Conservation (phyloP, 1,139 yeast species). For the Casaregolazyma suthepensis region DNA sequence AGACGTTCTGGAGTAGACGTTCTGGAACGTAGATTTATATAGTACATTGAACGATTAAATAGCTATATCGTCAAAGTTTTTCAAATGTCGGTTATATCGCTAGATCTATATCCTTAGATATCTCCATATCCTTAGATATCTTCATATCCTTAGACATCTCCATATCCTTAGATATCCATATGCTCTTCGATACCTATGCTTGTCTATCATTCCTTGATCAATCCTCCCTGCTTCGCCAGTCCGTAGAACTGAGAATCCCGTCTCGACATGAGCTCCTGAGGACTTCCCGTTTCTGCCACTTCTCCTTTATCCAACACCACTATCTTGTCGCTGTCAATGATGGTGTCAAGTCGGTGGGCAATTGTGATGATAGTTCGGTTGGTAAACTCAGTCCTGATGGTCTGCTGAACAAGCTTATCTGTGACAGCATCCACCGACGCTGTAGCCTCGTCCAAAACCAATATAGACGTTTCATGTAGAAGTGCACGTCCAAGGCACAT, state of each 20-base stretch:
- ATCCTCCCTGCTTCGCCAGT: constrained; percentile 59
- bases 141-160: neutral
- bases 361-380: constrained; percentile 70
- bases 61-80: neutral
- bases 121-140: neutral
- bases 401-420: constrained; percentile 66
- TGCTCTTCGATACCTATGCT: neutral
- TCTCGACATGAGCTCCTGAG: constrained; percentile 43
- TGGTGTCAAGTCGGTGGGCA: constrained; percentile 80
- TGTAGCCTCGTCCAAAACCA: constrained; percentile 78
- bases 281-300: constrained; percentile 65
- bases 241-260: constrained; percentile 49
- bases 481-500: constrained; percentile 72
- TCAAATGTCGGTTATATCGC: neutral
- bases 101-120: neutral
- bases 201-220: constrained; percentile 15
- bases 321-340: constrained; percentile 70
- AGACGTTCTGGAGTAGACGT: neutral
- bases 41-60: neutral
- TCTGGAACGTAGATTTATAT: neutral
- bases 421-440: constrained; percentile 82
- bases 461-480: constrained; percentile 52
- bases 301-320: constrained; percentile 63
- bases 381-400: constrained; percentile 57
- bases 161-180: neutral